Evolutionary conservation across 2,329 filamentous ascomycete genomes (phyloP).

Genomic region (Paecilomyces dactylethromorphus): DNA sequence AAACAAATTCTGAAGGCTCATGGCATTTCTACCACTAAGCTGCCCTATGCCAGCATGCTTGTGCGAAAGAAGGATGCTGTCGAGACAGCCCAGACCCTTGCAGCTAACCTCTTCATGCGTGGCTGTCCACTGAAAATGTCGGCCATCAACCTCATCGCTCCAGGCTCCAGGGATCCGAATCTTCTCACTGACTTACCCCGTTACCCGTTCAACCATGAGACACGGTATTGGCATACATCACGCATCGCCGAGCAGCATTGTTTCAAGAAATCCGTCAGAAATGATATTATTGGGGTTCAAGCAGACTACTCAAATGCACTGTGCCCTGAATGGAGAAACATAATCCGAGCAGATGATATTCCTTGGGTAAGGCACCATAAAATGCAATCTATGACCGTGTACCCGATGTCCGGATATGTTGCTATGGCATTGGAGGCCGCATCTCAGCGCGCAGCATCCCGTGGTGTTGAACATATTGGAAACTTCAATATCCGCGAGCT

Average conservation of each 20-base stretch:
- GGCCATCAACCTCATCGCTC: background rate
- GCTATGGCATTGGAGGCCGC: slow-evolving; percentile 18
- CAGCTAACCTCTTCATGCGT: slow-evolving; percentile 6
- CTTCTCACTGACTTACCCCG: background rate
- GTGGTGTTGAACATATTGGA: background rate
- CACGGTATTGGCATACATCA: background rate
- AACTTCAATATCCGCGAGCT: background rate
- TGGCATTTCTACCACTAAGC: background rate
- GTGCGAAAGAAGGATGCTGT: slow-evolving; percentile 11
- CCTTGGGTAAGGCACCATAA: slow-evolving; percentile 27
- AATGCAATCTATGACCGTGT: slow-evolving; percentile 21
- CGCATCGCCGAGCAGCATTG: background rate
- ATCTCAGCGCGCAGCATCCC: slow-evolving; percentile 1
- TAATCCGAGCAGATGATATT: slow-evolving; percentile 16
- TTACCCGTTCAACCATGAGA: background rate
- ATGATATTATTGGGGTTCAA: slow-evolving; percentile 12
- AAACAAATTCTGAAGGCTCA: slow-evolving; percentile 14
- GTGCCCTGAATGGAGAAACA: slow-evolving; percentile 21
- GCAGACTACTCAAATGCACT: background rate
- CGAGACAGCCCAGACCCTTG: slow-evolving; percentile 5
- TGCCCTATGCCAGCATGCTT: slow-evolving; percentile 11
- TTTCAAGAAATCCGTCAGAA: background rate
- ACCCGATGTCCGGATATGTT: slow-evolving; percentile 18
- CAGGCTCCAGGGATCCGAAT: background rate
- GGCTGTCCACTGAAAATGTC: slow-evolving; percentile 3